These are phyloP conservation scores for Rhexocercosporidium sp. DNA, from an alignment of 2,329 filamentous ascomycete species.

Conservation along the genomic window DNA sequence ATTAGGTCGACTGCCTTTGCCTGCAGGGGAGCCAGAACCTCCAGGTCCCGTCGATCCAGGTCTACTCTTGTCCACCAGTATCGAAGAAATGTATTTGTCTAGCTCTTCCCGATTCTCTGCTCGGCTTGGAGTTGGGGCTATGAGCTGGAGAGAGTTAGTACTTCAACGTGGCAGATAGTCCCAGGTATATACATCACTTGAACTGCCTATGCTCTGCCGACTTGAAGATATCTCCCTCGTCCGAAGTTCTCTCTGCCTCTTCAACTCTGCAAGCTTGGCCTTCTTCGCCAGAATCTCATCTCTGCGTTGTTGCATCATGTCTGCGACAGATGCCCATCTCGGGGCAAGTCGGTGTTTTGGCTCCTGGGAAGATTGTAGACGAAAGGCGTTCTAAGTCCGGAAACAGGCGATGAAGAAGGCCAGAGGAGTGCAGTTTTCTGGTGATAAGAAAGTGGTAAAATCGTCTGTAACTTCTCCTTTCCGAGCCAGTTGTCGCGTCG, in stretches of 20 bases:
- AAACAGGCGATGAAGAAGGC: neutral
- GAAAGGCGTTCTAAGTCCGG: neutral
- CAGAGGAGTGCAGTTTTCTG: neutral
- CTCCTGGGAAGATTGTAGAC: neutral
- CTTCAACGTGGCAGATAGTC: slow-evolving; percentile 34
- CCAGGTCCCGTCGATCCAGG: slow-evolving; percentile 70
- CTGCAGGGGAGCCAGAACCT: slow-evolving; percentile 68
- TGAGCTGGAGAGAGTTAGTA: slow-evolving; percentile 55
- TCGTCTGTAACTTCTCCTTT: slow-evolving; percentile 2
- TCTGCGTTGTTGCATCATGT: slow-evolving; percentile 74
- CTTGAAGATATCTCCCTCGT: slow-evolving; percentile 75
- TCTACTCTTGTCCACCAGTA: slow-evolving; percentile 78
- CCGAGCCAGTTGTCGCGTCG: slow-evolving; percentile 18
- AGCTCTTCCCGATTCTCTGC: slow-evolving; percentile 75
- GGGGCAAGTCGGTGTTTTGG: slow-evolving; percentile 17
- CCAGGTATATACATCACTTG: slow-evolving; percentile 68
- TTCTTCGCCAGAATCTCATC: slow-evolving; percentile 97
- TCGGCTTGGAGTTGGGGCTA: slow-evolving; percentile 72
- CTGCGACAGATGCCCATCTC: slow-evolving; percentile 38
- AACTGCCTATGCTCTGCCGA: slow-evolving; percentile 70
- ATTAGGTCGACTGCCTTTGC: slow-evolving; percentile 77
- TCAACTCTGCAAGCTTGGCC: slow-evolving; percentile 95
- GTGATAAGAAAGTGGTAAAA: neutral
- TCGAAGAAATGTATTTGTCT: slow-evolving; percentile 82
- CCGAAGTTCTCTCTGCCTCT: slow-evolving; percentile 85